Conservation (phyloP, 257 asterid species). For the Penstemon newberryi region DNA sequence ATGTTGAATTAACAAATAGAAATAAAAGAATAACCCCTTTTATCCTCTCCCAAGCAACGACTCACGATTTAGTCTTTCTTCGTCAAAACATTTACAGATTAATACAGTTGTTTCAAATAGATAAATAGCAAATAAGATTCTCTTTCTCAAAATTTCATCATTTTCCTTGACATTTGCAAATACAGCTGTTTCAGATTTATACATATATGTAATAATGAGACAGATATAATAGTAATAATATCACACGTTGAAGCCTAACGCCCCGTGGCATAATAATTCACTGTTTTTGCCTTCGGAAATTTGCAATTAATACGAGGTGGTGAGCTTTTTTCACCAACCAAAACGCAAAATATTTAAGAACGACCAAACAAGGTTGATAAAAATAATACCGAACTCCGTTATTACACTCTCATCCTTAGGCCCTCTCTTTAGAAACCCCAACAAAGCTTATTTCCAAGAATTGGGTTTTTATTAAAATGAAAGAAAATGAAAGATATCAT, state of each 20-base stretch:
- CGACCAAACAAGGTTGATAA: constrained; percentile 62
- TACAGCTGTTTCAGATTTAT: constrained; percentile 14
- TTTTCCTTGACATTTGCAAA: constrained; percentile 19
- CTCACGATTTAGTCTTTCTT: constrained; percentile 13
- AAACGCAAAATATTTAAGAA: constrained; percentile 45
- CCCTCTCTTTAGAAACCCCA: constrained; percentile 35
- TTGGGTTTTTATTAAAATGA: constrained; percentile 45
- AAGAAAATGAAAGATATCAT: constrained; percentile 32
- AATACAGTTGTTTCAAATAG: background rate
- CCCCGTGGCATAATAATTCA: constrained; percentile 41
- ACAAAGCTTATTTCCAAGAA: constrained; percentile 31
- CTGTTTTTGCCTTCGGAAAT: background rate
- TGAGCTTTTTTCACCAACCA: constrained; percentile 61
- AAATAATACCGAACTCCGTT: constrained; percentile 59
- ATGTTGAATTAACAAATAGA: background rate
- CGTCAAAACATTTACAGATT: background rate
- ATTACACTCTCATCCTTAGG: constrained; percentile 34
- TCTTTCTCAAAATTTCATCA: constrained; percentile 35
- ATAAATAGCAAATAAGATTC: constrained; percentile 28
- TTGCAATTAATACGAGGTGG: constrained; percentile 14
- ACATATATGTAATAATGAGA: constrained; percentile 20
- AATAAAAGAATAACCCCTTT: constrained; percentile 18
- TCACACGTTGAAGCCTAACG: constrained; percentile 45
- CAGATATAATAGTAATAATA: constrained; percentile 26
- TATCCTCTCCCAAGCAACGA: constrained; percentile 2